phyloP scores from a whole-genome alignment of 2,329 filamentous ascomycete genomes.

The Venturia carpophila region DNA sequence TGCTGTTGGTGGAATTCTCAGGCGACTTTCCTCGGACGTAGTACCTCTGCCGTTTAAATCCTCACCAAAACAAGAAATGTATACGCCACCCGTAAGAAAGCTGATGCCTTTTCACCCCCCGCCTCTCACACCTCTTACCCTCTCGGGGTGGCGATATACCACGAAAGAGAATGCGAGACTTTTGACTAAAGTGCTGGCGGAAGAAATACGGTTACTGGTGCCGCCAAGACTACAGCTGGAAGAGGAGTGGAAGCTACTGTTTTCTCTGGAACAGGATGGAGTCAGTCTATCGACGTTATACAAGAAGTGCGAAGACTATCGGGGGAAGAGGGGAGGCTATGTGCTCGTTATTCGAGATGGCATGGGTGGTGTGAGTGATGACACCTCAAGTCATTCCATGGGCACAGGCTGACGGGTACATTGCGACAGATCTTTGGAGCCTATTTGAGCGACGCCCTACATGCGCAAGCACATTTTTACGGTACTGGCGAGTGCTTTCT shows the following conservation, averaged over 20 bases:
- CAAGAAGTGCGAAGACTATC: conserved; percentile 61
- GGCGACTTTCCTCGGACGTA: conserved; percentile 39
- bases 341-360: conserved; percentile 80
- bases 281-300: conserved; percentile 83
- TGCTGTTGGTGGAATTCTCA: conserved; percentile 40
- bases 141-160: conserved; percentile 57
- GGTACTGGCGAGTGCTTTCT: conserved; percentile 95
- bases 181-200: conserved; percentile 66
- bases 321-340: conserved; percentile 69
- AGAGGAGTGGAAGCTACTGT: conserved; percentile 78
- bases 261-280: conserved; percentile 87
- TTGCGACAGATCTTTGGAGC: conserved; percentile 66
- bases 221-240: conserved; percentile 79
- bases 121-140: conserved; percentile 70
- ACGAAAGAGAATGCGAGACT: conserved; percentile 56
- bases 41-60: neutral
- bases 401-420: conserved; percentile 19
- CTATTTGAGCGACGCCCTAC: conserved; percentile 84
- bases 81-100: conserved; percentile 49
- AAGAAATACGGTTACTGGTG: conserved; percentile 85
- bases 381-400: neutral
- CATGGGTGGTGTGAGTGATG: conserved; percentile 57
- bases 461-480: conserved; percentile 76
- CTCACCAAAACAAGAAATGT: conserved; percentile 1
- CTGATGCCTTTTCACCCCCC: conserved; percentile 79